Evolutionary conservation across 257 asterid genomes (phyloP), one percentile per base, ranked within the genome.

Genomic region (Prunella vulgaris): DNA sequence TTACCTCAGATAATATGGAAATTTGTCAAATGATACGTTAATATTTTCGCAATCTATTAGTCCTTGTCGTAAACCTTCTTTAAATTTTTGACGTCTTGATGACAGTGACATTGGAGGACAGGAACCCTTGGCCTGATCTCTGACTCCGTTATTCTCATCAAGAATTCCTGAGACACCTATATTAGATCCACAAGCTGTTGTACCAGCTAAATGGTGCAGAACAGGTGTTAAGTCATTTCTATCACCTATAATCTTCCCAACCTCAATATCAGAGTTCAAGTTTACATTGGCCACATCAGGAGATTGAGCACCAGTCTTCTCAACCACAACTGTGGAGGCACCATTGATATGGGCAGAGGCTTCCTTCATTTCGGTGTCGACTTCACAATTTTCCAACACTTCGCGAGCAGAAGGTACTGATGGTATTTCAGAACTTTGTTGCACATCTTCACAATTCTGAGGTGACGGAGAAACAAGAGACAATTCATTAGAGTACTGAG

Each of bases 1-100:
- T 62, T 73, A 73, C 78, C 97, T 90, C 69, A 93, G 76, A 74
- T 90, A 93, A 73, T 93, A 93, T 3, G 98, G 97, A 70, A 93
- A 90, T 48, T 83, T 85, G 64, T 85, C 97, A 67, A 90, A 88
- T 13, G 98, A 81, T 58, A 84, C 81, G 33, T 84, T 90, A 21
- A 88, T 83, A 69, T 70, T 64, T 74, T 77, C 69, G 57, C 87
- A 76, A 78, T 84, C 82, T 57, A 90, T 71, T 70, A 85, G 56
- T 74, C 96, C 90, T 77, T 80, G 83, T 69, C 54, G 89, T 60
- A 93, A 70, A 56, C 74, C 69, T 75, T 86, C 97, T 84, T 84
- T 86, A 75, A 86, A 85, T 15, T 80, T 88, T 76, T 85, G 86
- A 49, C 85, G 85, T 82, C 93, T 84, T 18, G 88, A 68, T 69